Base-by-base conservation (phyloP, 495 filamentous ascomycete species). In the Chlorociboria aeruginascens region DNA sequence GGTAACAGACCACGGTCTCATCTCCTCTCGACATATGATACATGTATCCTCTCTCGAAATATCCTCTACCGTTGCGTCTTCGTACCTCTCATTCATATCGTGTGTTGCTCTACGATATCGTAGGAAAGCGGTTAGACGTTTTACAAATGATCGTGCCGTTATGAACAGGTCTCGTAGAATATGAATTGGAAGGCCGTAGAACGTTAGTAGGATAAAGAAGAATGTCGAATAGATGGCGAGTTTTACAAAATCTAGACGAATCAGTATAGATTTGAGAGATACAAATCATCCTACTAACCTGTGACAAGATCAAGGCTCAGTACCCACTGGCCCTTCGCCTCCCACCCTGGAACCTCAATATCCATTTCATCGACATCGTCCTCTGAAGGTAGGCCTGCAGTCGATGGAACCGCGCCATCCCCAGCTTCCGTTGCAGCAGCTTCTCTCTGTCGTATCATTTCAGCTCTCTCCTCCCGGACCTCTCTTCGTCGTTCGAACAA, bases 1-100 rank as follows among this genome's bases (percentile, higher is more conserved):
- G 10, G 54, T 60, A 13, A 74, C 66, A 49, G 73, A 66, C 78
- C 82, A 89, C 2, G 82, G 78, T 32, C 75, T 75, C 93, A 98
- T 97, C 43, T 94, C 87, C 62, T 97, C 93, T 49, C 92, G 79
- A 66, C 92, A 98, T 48, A 98, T 95, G 60, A 98, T 98, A 60
- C 92, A 98, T 10, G 90, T 90, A 55, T 94, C 83, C 56, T 95
- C 90, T 40, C 85, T 72, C 14, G 67, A 68, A 14, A 97, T 72
- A 50, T 98, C 92, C 50, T 95, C 89, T 7, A 76, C 70, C 6
- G 85, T 95, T 11, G 92, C 92, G 63, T 98, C 93, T 20, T 87
- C 84, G 59, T 96, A 97, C 55, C 83, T 76, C 39, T 79, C 76
- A 57, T 89, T 85, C 90, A 98, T 97, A 58, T 96, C 83, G 42